Evolutionary conservation across 208 protist species (phyloP).

Genomic region (Acanthamoeba culbertsoni): DNA sequence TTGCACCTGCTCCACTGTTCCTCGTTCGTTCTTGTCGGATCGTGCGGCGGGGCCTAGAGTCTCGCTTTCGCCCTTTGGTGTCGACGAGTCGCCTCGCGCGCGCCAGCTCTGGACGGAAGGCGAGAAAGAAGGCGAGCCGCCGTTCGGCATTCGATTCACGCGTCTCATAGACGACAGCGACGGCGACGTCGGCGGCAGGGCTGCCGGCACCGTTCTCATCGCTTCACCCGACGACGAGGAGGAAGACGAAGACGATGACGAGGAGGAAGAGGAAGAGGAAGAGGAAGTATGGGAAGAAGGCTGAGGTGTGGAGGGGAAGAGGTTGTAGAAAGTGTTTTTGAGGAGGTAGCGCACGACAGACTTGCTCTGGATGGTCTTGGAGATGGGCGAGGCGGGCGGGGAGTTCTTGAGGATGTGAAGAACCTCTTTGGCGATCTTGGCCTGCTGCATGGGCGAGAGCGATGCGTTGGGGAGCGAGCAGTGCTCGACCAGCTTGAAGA

Average conservation of each 20-base stretch:
- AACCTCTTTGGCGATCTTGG: constrained; percentile 38
- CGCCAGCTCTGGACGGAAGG: constrained; percentile 20
- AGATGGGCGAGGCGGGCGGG: constrained; percentile 24
- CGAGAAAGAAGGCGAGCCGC: background rate
- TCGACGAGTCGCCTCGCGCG: background rate
- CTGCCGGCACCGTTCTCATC: background rate
- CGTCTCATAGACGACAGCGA: background rate
- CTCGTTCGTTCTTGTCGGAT: background rate
- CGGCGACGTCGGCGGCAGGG: background rate
- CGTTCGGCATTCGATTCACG: background rate
- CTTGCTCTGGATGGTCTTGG: constrained; percentile 53
- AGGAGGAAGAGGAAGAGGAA: background rate
- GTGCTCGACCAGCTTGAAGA: constrained; percentile 42
- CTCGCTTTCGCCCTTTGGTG: background rate
- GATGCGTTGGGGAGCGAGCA: background rate
- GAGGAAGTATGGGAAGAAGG: background rate
- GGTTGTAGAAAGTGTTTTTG: constrained; percentile 45
- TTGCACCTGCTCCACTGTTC: background rate
- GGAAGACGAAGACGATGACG: background rate
- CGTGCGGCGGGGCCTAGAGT: too few species aligned
- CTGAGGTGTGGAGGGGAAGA: background rate
- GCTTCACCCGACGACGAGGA: background rate
- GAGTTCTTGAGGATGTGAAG: constrained; percentile 33
- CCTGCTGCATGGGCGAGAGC: background rate
- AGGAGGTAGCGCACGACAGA: constrained; percentile 42